phyloP scores from a whole-genome alignment of 306 rosid species.

The Clitoria ternatea region DNA sequence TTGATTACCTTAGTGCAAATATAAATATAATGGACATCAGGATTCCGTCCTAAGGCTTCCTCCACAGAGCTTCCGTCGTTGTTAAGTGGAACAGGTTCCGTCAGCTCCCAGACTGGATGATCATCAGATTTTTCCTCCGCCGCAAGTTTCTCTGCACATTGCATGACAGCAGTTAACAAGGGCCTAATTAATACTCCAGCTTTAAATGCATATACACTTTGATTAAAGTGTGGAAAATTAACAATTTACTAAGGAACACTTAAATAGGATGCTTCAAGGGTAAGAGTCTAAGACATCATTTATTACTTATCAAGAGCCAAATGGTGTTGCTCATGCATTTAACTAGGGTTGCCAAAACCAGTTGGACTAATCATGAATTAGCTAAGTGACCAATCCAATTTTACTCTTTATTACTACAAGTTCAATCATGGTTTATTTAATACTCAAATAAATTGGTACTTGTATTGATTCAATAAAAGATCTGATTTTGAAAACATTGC shows the following conservation, averaged over 20 bases:
- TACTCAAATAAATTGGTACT: no score
- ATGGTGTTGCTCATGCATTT: neutral
- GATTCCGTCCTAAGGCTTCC: conserved; percentile 56
- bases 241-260: neutral
- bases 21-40: conserved; percentile 75
- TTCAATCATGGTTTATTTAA: no score
- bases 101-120: conserved; percentile 62
- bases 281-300: neutral
- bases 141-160: conserved; percentile 62
- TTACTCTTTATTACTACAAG: no score
- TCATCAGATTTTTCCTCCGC: conserved; percentile 45
- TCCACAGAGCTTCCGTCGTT: conserved; percentile 59
- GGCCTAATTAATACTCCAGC: neutral
- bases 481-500: no score
- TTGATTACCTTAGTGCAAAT: conserved; percentile 62
- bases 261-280: neutral
- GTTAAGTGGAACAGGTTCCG: conserved; percentile 63
- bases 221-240: neutral
- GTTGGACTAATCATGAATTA: no score
- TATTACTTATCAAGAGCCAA: neutral
- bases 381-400: no score
- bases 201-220: neutral
- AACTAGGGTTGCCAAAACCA: no score
- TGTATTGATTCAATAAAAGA: no score
- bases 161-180: neutral